Evolutionary conservation across 2,329 filamentous ascomycete species (phyloP).

Genomic region (Ophiostoma triangulosporum): DNA sequence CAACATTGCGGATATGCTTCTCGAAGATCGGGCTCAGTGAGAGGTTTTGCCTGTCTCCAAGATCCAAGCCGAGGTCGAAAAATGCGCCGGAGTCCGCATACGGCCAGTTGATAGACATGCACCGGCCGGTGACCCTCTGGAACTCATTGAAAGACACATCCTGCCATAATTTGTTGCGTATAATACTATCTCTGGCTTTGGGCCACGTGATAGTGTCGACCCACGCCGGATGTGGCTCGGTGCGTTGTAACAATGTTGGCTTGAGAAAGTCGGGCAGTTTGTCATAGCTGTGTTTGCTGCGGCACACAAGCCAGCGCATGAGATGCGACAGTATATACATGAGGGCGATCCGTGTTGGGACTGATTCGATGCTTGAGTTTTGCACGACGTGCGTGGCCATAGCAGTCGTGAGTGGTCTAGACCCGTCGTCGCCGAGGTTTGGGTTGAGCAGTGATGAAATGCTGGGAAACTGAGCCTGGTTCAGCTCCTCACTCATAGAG

Average conservation of each 20-base stretch:
- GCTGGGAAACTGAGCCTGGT: slow-evolving; percentile 15
- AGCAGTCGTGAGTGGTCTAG: slow-evolving; percentile 2
- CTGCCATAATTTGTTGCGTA: slow-evolving; percentile 2
- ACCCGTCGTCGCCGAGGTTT: slow-evolving; percentile 4
- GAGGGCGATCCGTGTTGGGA: slow-evolving; percentile 13
- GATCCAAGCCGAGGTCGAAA: slow-evolving; percentile 1
- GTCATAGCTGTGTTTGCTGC: slow-evolving; percentile 16
- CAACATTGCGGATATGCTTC: slow-evolving; percentile 4
- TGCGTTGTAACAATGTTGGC: slow-evolving; percentile 16
- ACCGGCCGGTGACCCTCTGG: not conserved
- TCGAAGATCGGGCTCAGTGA: slow-evolving; percentile 9
- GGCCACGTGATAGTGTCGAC: slow-evolving; percentile 15
- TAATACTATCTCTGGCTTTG: slow-evolving; percentile 5
- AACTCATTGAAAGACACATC: slow-evolving; percentile 5
- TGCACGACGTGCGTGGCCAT: slow-evolving; percentile 6
- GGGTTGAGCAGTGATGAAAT: slow-evolving; percentile 17
- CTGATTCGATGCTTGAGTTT: slow-evolving; percentile 1
- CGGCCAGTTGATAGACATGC: slow-evolving; percentile 11
- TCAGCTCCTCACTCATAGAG: slow-evolving; percentile 4
- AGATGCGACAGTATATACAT: slow-evolving; percentile 13
- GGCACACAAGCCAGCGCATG: slow-evolving; percentile 16
- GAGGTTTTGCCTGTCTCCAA: slow-evolving; percentile 7
- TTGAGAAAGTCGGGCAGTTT: slow-evolving; percentile 15
- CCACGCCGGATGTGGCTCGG: slow-evolving; percentile 17
- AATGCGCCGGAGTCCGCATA: slow-evolving; percentile 8